Conservation (phyloP, 148 eudicot species). For the Cornus suecica region DNA sequence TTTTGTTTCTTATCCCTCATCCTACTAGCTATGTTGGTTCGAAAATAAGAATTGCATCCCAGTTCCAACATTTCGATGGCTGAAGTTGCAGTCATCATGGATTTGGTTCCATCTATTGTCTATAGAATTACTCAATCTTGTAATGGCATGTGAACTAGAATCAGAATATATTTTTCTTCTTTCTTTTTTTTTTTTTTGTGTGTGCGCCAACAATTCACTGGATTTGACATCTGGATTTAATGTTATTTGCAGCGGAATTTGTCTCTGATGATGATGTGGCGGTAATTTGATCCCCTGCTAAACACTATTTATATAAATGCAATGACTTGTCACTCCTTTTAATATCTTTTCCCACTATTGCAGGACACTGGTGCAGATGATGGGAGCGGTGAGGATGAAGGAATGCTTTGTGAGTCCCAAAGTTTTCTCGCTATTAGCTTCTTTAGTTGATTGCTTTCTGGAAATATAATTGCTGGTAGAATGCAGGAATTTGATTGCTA, state of each 20-base stretch:
- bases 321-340: neutral
- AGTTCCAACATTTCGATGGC: neutral
- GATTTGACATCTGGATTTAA: slow-evolving; percentile 12
- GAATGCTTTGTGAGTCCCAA: slow-evolving; percentile 73
- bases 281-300: slow-evolving; percentile 35
- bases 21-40: neutral
- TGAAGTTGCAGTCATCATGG: neutral
- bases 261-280: slow-evolving; percentile 47
- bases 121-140: neutral
- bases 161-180: neutral
- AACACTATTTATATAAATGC: neutral
- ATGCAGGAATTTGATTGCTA: neutral
- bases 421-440: neutral
- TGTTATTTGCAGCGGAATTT: slow-evolving; percentile 38
- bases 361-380: slow-evolving; percentile 52
- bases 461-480: neutral
- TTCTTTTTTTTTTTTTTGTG: too few relatives aligned
- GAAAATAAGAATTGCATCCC: neutral
- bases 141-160: neutral
- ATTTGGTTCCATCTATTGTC: neutral
- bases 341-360: slow-evolving; percentile 19
- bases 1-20: too few relatives aligned
- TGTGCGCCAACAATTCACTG: neutral
- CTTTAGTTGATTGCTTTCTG: neutral
- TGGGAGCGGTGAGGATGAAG: slow-evolving; percentile 67